Base-by-base conservation (phyloP, 306 rosid genomes). In the Trifolium pratense region DNA sequence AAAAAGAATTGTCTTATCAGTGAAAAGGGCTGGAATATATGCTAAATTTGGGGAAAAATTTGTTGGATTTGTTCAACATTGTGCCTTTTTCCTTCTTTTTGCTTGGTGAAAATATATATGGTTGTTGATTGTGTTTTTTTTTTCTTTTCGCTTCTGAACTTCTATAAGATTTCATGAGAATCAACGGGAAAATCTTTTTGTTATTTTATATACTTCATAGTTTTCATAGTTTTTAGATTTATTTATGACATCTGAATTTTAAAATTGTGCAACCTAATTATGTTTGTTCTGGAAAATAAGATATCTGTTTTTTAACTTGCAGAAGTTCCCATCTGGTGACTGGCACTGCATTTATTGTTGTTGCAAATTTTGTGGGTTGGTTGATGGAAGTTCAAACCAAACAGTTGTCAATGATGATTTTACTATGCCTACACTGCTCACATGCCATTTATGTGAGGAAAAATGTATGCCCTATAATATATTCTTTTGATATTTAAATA, bases 331-430 rank as follows among this genome's bases (percentile, higher is more conserved):
- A 71, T 84, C 90, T 48, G 99, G 97, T 72, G 89, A 87, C 68
- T 91, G 99, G 99, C 90, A 86, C 82, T 94, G 99, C 80, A 71
- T 88, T 70, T 94, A 88, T 73, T 94, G 97, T 67, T 86, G 95
- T 75, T 91, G 99, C 95, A 94, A 90, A 83, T 86, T 85, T 79
- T 94, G 99, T 83, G 90, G 96, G 65, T 71, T 59, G 74, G 87
- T 84, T 74, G 75, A 71, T 23, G 77, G 70, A 36, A 76, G 80
- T 66, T 75, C 82, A 64, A 36, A 77, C 36, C 81, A 76, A 76
- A 78, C 68, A 58, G 83, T 80, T 13, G 82, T 26, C 21, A 0
- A 17, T 68, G 87, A 76, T 49, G 79, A 81, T 66, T 53, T 80
- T 59, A 61, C 83, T 20, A 37, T 75, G 14, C 75, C 83, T 32